Evolutionary conservation across 345 rosid genomes (phyloP), one percentile per base, ranked within the genome.

Genomic region (Kernera saxatilis): DNA sequence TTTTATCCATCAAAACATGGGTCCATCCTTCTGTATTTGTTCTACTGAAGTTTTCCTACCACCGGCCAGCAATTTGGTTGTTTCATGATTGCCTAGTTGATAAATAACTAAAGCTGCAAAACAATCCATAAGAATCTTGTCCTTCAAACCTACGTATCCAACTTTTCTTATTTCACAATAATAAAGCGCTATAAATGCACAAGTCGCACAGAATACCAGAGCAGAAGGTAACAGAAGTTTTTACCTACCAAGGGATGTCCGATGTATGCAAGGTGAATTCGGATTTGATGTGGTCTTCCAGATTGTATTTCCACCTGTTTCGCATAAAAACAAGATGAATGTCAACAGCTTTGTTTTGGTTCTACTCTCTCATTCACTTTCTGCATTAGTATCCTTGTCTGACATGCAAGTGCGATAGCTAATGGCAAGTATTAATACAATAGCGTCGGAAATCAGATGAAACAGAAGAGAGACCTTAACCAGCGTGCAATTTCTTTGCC

Each of bases 251-350:
- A 82, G 52, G 96, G 89, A 82, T 90, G 89, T 68, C 98, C 98
- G 2, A 86, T 78, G 77, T 81, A 93, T 40, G 98, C 82, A 77
- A 93, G 93, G 81, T 88, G 98, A 72, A 88, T 90, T 29, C 97
- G 84, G 64, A 90, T 93, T 77, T 93, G 97, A 77, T 86, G 98
- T 46, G 98, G 96, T 41, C 96, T 80, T 62, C 97, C 97, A 10
- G 97, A 85, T 54, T 93, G 92, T 69, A 90, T 93, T 80, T 88
- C 86, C 27, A 88, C 96, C 97, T 90, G 82, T 75, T 49, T 67
- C 39, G 22, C 50, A 60, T 39, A 2, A 35, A 18, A 57, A 49
- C 49, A 40, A 26, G 68, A 44, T 55, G 48, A 48, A 3, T 53
- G n/a, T 40, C 25, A 57, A 56, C 5, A 76, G 21, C 37, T 37